Evolutionary conservation across 2,329 filamentous ascomycete species (phyloP).

Genomic region (Ramichloridium luteum): DNA sequence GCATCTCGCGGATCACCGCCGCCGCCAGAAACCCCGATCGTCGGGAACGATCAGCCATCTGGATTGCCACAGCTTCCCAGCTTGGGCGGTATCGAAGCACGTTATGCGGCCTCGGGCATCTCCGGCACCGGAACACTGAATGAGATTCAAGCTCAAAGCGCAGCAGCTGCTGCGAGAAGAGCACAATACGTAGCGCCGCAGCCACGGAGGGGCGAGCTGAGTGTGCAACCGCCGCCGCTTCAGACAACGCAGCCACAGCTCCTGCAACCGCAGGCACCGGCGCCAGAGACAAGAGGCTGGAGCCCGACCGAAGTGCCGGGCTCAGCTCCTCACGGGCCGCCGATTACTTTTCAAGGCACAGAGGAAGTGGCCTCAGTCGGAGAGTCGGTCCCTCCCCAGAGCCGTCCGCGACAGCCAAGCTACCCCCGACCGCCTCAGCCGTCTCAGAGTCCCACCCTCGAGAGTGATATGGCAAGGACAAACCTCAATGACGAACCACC

Average conservation of each 20-base stretch:
- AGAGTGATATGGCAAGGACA: slow-evolving; percentile 76
- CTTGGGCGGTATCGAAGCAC: slow-evolving; percentile 69
- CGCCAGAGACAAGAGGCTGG: slow-evolving; percentile 58
- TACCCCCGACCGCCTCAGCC: slow-evolving; percentile 32
- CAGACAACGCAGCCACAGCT: slow-evolving; percentile 16
- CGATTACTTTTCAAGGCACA: slow-evolving; percentile 80
- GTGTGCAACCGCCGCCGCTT: slow-evolving; percentile 30
- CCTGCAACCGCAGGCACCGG: slow-evolving; percentile 24
- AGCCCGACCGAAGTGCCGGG: slow-evolving; percentile 87
- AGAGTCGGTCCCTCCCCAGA: slow-evolving; percentile 11
- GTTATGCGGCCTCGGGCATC: slow-evolving; percentile 84
- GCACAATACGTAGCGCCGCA: slow-evolving; percentile 54
- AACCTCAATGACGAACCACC: slow-evolving; percentile 72
- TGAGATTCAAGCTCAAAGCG: slow-evolving; percentile 60
- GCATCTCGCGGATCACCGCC: slow-evolving; percentile 88
- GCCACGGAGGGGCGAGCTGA: slow-evolving; percentile 36
- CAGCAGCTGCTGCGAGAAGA: slow-evolving; percentile 67
- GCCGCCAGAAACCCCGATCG: slow-evolving; percentile 81
- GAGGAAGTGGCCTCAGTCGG: slow-evolving; percentile 46
- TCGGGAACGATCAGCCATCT: neutral
- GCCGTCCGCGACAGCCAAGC: slow-evolving; percentile 11
- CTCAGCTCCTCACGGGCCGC: slow-evolving; percentile 74
- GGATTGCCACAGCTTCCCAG: slow-evolving; percentile 23
- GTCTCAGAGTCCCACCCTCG: slow-evolving; percentile 40
- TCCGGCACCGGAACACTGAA: slow-evolving; percentile 73